Conservation (phyloP, 176 grass and related monocot species). For the Rhynchospora tenuis region DNA sequence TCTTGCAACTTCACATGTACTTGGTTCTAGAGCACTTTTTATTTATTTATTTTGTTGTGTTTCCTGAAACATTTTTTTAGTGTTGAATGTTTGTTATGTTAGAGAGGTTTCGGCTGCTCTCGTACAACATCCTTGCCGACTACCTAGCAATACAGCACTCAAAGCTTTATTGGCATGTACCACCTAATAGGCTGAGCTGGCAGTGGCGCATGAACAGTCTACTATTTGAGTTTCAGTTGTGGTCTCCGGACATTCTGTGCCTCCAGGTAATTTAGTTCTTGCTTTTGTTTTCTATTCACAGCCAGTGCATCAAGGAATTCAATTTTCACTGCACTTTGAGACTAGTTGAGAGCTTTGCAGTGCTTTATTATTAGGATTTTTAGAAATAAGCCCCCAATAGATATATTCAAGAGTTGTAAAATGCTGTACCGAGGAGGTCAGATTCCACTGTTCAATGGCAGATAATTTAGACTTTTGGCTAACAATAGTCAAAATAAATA, state of each 20-base stretch:
- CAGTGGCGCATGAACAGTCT: slow-evolving; percentile 70
- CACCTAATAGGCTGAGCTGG: slow-evolving; percentile 52
- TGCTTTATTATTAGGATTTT: not conserved
- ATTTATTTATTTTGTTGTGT: not conserved
- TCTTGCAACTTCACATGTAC: not conserved
- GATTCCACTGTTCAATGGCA: not conserved
- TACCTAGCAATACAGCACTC: slow-evolving; percentile 74
- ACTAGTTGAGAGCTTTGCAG: not conserved
- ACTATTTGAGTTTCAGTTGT: slow-evolving; percentile 58
- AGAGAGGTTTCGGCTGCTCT: slow-evolving; percentile 85
- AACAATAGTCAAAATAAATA: not conserved
- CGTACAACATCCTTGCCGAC: slow-evolving; percentile 96
- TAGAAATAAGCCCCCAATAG: not conserved
- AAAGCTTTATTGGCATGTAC: slow-evolving; percentile 58
- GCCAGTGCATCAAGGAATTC: not conserved
- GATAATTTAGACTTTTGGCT: not conserved
- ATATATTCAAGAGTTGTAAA: not conserved
- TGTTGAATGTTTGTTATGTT: slow-evolving; percentile 27
- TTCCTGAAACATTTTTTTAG: slow-evolving; percentile 6
- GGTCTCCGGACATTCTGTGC: slow-evolving; percentile 83
- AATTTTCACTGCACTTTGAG: not conserved
- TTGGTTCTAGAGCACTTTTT: not conserved
- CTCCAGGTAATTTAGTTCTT: slow-evolving; percentile 64
- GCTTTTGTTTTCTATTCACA: not conserved
- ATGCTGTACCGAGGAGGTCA: not conserved